Evolutionary conservation across 176 grass and related monocot genomes (phyloP), one percentile per base, ranked within the genome.

Genomic region (Paspalum notatum): DNA sequence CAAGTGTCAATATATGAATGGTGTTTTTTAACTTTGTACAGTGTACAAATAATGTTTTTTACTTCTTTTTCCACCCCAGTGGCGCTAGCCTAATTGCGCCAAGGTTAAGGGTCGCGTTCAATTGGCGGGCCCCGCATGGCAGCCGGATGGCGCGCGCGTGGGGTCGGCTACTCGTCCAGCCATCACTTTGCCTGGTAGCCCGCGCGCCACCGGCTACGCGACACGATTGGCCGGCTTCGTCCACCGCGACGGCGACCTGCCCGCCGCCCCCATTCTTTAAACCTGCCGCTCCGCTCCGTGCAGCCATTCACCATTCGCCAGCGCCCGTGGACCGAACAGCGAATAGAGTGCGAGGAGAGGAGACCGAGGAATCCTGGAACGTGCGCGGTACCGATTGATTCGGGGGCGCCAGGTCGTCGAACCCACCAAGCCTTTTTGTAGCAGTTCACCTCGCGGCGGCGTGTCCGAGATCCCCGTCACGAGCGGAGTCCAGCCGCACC

Each of bases 181-280:
- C 52, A n/a, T 40, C 65, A 37, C 24, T 17, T 13, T 32, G 32
- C 32, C 32, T 3, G 32, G 39, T 6, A n/a, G 18, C 11, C 52
- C 20, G 44, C 59, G 74, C 42, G 57, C 56, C 56, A 66, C 66
- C 5, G 38, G 68, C 67, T 42, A 47, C 61, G 75, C 75, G 51
- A 55, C 61, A 68, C 75, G 8, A 61, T 62, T 51, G 80, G 80
- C 2, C 68, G 50, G 42, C 50, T 40, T 59, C 86, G 75, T 74
- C 78, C 55, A 47, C 72, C 60, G 43, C 25, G 76, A 85, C 82
- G 63, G 82, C 77, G 71, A 85, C 76, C 52, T 62, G 27, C 38
- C 72, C 77, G 40, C 77, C 59, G 60, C 38, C 71, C 43, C 20
- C 74, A 60, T 73, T 39, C 55, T 54, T 70, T 70, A 84, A 74